phyloP scores from a whole-genome alignment of 73 alveolate species.

The Tetrahymena elliotti region DNA sequence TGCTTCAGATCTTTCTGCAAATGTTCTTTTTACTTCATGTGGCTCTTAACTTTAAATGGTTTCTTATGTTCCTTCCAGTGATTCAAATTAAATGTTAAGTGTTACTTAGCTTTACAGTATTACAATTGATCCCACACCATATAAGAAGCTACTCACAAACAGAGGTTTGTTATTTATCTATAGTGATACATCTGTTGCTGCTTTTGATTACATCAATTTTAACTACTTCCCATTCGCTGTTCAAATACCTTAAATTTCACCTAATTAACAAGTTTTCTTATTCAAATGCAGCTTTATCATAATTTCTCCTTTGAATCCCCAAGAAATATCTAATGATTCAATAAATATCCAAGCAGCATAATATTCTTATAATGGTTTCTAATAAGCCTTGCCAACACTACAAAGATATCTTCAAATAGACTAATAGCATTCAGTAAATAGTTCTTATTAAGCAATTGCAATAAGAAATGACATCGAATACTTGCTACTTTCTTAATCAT shows the following conservation, averaged over 20 bases:
- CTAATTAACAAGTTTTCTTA: not conserved
- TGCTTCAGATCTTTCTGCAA: not conserved
- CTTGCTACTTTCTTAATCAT: not conserved
- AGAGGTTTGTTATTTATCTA: not conserved
- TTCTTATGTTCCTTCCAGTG: not conserved
- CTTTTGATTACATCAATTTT: not conserved
- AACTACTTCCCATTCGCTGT: not conserved
- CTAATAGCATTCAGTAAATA: not conserved
- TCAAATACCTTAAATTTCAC: not conserved
- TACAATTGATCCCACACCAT: not conserved
- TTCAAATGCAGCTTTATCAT: not conserved
- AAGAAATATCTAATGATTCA: not conserved
- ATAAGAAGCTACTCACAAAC: not conserved
- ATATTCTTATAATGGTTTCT: not conserved
- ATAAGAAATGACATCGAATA: not conserved
- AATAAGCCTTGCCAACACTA: not conserved
- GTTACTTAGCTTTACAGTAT: not conserved
- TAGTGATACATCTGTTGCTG: not conserved
- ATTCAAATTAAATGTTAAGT: not conserved
- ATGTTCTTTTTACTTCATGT: not conserved
- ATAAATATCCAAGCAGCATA: not conserved
- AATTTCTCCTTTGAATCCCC: not conserved
- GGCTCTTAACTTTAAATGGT: not conserved
- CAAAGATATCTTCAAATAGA: not conserved
- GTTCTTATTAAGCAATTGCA: not conserved